Evolutionary conservation across 768 basidiomycete genomes (phyloP).

Genomic region (Leccinum olivaceopallidum): DNA sequence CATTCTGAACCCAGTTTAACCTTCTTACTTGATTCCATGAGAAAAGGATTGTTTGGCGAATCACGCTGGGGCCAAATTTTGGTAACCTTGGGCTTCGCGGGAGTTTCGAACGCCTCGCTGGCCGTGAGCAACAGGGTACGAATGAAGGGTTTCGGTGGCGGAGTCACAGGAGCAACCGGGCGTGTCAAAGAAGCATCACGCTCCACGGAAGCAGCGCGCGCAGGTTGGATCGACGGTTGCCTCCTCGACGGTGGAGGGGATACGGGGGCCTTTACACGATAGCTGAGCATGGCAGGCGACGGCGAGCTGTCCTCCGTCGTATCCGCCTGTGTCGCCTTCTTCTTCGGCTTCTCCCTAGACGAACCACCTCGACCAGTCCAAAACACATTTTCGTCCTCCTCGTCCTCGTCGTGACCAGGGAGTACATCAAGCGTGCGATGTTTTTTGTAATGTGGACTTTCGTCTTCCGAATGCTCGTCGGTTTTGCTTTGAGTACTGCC

Average conservation of each 20-base stretch:
- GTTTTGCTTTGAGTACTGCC: too few species aligned
- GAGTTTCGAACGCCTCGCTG: conserved; percentile 34
- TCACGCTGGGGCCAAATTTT: conserved; percentile 46
- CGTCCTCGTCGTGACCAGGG: conserved; percentile 48
- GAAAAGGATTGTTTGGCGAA: conserved; percentile 74
- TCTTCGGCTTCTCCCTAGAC: too few species aligned
- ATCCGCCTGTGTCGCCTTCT: too few species aligned
- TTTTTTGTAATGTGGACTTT: conserved; percentile 36
- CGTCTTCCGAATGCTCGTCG: background rate
- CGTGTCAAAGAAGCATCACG: conserved; percentile 10
- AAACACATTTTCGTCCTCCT: conserved; percentile 47
- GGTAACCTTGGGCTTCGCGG: conserved; percentile 40
- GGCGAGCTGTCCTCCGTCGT: too few species aligned
- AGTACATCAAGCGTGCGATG: conserved; percentile 36
- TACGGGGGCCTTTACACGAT: conserved; percentile 42
- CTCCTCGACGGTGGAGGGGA: conserved; percentile 71
- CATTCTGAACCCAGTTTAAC: conserved; percentile 24
- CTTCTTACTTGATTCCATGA: conserved; percentile 38
- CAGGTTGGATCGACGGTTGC: conserved; percentile 33
- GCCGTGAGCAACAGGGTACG: conserved; percentile 21
- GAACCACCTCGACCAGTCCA: conserved; percentile 17
- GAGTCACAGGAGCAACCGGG: conserved; percentile 26
- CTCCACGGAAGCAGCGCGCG: conserved; percentile 30
- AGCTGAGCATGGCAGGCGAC: too few species aligned
- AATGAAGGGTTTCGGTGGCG: conserved; percentile 24